A percentile compares a stretch with the other conserved stretches of the same genome.
Evolutionary conservation across 1,284 basidiomycete species (phyloP).

Genomic region (Tilletia walkeri): DNA sequence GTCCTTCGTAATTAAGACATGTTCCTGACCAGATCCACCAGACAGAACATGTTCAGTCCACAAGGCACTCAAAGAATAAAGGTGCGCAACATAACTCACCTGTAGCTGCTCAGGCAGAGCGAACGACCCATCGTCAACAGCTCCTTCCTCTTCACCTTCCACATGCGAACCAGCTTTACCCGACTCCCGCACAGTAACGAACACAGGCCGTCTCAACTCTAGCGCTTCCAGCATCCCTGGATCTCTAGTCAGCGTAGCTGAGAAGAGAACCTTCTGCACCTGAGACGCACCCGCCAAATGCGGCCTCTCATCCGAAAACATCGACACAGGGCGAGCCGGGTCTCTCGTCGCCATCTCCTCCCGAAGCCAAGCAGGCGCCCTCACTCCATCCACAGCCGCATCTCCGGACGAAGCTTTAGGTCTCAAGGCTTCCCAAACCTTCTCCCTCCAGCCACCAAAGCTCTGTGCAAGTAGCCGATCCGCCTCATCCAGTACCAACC

Average conservation of each 20-base stretch:
- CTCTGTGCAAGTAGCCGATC: slow-evolving; percentile 90
- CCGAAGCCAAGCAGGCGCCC: slow-evolving; percentile 15
- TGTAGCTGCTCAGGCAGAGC: slow-evolving; percentile 30
- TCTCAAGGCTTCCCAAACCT: slow-evolving; percentile 14
- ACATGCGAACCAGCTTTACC: slow-evolving; percentile 20
- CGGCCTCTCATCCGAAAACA: slow-evolving; percentile 8
- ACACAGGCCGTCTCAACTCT: slow-evolving; percentile 75
- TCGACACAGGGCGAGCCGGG: neutral
- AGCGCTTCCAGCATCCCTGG: slow-evolving; percentile 85
- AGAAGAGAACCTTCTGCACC: slow-evolving; percentile 94
- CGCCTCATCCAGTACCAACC: slow-evolving; percentile 95
- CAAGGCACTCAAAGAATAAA: no score
- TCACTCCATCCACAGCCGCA: neutral
- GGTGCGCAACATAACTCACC: neutral
- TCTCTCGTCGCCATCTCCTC: neutral
- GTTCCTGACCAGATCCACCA: slow-evolving; percentile 43
- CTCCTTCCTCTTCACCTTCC: slow-evolving; percentile 58
- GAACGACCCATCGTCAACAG: slow-evolving; percentile 60
- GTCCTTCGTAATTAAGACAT: slow-evolving; percentile 77
- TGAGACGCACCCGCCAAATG: slow-evolving; percentile 4
- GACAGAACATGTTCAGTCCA: no score
- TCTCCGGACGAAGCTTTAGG: slow-evolving; percentile 13
- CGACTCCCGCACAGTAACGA: slow-evolving; percentile 73
- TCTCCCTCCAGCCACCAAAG: slow-evolving; percentile 79
- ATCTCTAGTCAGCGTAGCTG: slow-evolving; percentile 90